Base-by-base conservation (phyloP, 1,284 basidiomycete species). In the Afroboletus lepidellus region DNA sequence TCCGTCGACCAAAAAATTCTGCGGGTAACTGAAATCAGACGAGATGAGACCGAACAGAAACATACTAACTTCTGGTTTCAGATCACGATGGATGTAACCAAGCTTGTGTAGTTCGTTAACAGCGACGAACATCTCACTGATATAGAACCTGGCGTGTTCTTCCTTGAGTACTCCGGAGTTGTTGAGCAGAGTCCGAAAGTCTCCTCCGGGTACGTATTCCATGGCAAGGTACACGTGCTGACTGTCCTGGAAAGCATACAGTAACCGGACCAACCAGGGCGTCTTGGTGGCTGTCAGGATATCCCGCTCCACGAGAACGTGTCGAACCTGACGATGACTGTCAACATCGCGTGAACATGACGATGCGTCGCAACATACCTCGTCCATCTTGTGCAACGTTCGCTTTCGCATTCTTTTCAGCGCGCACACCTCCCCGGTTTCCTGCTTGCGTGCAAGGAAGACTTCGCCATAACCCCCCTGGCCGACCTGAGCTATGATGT, bases 381-480 rank as follows among this genome's bases (percentile, higher is more conserved):
- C 95, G 59, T 97, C 94, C 95, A 97, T 97, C 78, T 98, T 98
- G 65, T 87, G 87, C 42, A 98, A 65, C 0, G 94, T 97, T 38
- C 86, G 80, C 72, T 98, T 98, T 60, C 79, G 81, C 94, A 98
- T 95, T 77, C 93, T 95, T 78, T 98, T 98, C 51, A 98, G 73
- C 2, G 95, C 94, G 58, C 94, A 97, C 8, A 98, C 90, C 69
- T 98, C 93, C 34, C 92, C 89, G 0, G 94, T 90, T 60, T 97
- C 94, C 59, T 89, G 82, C 69, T 96, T 96, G 42, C 94, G 77
- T 5, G 95, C 94, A 38, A 98, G 77, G 68, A 89, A 98, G 27
- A 98, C 94, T 59, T 97, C 94, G 9, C 95, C 95, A 72, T 97
- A 98, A 2, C 94, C 94, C 20, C 94, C 95, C 74, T 98, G 95